These are phyloP conservation scores for Lasiodiplodia sp. DNA, from an alignment of 2,329 filamentous ascomycete genomes.

Conservation along the genomic window DNA sequence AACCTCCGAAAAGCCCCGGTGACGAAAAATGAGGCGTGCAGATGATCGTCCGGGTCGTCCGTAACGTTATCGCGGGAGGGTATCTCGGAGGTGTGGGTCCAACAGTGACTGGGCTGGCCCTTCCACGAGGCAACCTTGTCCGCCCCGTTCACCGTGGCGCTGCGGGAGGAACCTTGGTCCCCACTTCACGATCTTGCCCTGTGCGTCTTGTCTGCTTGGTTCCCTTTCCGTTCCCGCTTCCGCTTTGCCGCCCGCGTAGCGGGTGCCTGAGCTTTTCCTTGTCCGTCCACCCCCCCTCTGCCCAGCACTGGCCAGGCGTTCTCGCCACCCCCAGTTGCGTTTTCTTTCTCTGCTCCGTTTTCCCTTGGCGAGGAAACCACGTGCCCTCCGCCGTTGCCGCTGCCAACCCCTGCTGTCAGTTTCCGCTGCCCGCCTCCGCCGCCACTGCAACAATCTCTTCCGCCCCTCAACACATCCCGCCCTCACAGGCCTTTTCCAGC, in stretches of 20 bases:
- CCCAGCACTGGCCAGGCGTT: conserved; percentile 15
- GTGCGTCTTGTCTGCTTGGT: conserved; percentile 9
- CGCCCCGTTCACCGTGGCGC: background rate
- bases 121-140: background rate
- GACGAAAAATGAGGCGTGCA: background rate
- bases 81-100: conserved; percentile 17
- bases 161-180: conserved; percentile 26
- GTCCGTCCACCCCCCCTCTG: background rate
- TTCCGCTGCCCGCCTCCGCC: conserved; percentile 2
- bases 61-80: conserved; percentile 17
- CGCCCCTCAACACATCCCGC: background rate
- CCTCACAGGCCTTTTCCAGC: background rate
- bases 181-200: conserved; percentile 30
- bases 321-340: background rate
- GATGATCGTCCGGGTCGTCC: conserved; percentile 3
- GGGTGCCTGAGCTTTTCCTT: background rate
- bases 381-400: background rate
- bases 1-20: conserved; percentile 21
- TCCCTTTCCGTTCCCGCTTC: conserved; percentile 9
- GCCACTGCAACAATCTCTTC: background rate
- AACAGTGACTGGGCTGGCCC: background rate
- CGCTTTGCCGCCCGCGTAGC: background rate
- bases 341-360: background rate
- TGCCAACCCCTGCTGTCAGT: background rate
- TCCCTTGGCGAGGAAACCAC: background rate